phyloP scores from a whole-genome alignment of 257 asterid species.

The Ajuga chamaepitys region DNA sequence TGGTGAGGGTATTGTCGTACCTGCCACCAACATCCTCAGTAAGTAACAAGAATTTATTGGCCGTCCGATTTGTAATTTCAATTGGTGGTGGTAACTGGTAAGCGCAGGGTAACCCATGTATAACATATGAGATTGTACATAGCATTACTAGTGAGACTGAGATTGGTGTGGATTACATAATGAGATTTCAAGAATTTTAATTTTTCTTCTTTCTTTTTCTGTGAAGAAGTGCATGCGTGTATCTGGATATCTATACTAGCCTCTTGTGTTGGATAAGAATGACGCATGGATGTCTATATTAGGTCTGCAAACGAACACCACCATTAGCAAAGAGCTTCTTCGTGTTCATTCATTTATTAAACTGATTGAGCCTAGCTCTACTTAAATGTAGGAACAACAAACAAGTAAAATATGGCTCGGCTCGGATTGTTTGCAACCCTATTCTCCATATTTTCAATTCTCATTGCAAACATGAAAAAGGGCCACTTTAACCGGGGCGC shows the following conservation, averaged over 20 bases:
- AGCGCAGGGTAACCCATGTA: slow-evolving; percentile 9
- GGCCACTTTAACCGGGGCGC: no score
- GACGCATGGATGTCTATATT: no score
- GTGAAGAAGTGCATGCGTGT: no score
- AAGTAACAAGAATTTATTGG: not conserved
- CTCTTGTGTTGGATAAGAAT: no score
- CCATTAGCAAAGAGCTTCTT: no score
- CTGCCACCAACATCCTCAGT: slow-evolving; percentile 34
- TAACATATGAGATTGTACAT: slow-evolving; percentile 21
- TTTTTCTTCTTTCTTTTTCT: not conserved
- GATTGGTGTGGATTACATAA: slow-evolving; percentile 20
- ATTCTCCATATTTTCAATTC: no score
- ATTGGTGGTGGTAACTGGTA: slow-evolving; percentile 8
- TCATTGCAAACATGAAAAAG: no score
- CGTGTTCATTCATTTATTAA: no score
- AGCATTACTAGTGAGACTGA: slow-evolving; percentile 9
- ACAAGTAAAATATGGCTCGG: slow-evolving; percentile 46
- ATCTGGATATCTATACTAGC: no score
- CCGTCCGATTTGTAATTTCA: not conserved
- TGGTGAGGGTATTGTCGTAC: slow-evolving; percentile 27
- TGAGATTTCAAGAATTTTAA: not conserved
- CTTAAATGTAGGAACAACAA: slow-evolving; percentile 41
- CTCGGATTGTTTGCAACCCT: no score
- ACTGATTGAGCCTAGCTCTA: no score
- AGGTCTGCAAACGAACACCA: no score